Base-by-base conservation (phyloP, 2,329 filamentous ascomycete genomes). In the Apiospora phragmitis region DNA sequence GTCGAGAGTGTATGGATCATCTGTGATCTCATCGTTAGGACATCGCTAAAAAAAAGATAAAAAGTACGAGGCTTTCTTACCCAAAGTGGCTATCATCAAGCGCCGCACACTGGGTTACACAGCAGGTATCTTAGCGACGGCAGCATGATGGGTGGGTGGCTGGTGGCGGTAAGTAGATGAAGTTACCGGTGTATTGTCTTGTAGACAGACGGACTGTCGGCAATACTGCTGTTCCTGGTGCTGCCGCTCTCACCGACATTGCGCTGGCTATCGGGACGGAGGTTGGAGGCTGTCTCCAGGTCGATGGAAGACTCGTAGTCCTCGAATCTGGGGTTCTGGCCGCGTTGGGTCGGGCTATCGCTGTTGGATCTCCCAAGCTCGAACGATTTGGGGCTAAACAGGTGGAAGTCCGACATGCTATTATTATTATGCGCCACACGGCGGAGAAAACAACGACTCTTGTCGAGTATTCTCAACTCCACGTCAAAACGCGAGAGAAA, bases 1-100 rank as follows among this genome's bases (percentile, higher is more conserved):
- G 67, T 92, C 89, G 70, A 89, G 74, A 1, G 83, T 84, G 71
- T 84, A 84, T 5, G 81, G 81, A 68, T 84, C 83, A 74, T 84
- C 82, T 83, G 24, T 26, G 32, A 6, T 32, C 14, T 35, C 21
- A 32, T 51, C 9, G 35, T 45, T 65, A 29, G 66, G 14, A 16
- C 16, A 4, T 18, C 12, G 8, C n/a, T 14, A 45, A 49, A 14
- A 51, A 69, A 62, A 16, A 49, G 26, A 12, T 6, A 9, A 12
- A 12, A 14, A 8, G 16, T 12, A 6, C 8, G 4, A n/a, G 14
- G 14, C 43, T 18, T 18, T 26, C 75, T 62, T 68, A 76, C 75
- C 75, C 49, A 78, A 71, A 18, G 76, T 74, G 21, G 76, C 75
- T 21, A 75, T 71, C 14, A 78, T 69, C 65, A 78, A 67, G 7